phyloP scores from a whole-genome alignment of 768 basidiomycete species.

The Polyporus arcularius region DNA sequence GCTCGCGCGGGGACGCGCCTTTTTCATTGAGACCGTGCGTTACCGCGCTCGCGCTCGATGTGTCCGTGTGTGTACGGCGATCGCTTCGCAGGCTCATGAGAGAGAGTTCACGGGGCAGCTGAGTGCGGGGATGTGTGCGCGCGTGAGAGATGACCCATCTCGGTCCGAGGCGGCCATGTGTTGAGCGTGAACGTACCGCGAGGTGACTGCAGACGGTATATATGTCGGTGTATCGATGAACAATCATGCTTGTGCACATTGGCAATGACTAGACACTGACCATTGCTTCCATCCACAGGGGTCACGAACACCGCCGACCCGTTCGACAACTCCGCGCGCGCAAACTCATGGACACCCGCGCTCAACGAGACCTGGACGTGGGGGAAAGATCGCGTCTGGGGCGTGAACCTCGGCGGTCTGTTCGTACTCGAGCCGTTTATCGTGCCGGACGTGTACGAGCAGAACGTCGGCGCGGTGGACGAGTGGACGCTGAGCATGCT shows the following conservation, averaged over 20 bases:
- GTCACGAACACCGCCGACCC: conserved; percentile 68
- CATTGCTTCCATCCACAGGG: conserved; percentile 41
- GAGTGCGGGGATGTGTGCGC: neutral
- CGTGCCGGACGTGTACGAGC: conserved; percentile 60
- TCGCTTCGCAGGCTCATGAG: too few relatives aligned
- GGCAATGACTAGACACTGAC: neutral
- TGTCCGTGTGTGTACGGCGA: too few relatives aligned
- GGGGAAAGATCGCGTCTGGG: conserved; percentile 59
- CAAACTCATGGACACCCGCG: conserved; percentile 81
- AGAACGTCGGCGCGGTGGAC: conserved; percentile 51
- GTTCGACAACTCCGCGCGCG: conserved; percentile 70
- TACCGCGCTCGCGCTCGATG: too few relatives aligned
- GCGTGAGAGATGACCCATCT: too few relatives aligned
- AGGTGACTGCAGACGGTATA: too few relatives aligned
- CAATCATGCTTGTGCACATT: too few relatives aligned
- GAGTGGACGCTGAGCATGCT: conserved; percentile 67
- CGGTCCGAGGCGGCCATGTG: too few relatives aligned
- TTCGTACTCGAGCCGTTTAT: conserved; percentile 83
- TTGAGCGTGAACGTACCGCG: too few relatives aligned
- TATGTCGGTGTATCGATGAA: too few relatives aligned
- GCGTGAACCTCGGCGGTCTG: conserved; percentile 76
- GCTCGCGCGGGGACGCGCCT: too few relatives aligned
- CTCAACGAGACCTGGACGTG: conserved; percentile 76
- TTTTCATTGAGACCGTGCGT: too few relatives aligned
- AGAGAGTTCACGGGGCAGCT: too few relatives aligned